These are phyloP conservation scores for Laetiporus sulphureus DNA, from an alignment of 1,284 basidiomycete species.

Conservation along the genomic window DNA sequence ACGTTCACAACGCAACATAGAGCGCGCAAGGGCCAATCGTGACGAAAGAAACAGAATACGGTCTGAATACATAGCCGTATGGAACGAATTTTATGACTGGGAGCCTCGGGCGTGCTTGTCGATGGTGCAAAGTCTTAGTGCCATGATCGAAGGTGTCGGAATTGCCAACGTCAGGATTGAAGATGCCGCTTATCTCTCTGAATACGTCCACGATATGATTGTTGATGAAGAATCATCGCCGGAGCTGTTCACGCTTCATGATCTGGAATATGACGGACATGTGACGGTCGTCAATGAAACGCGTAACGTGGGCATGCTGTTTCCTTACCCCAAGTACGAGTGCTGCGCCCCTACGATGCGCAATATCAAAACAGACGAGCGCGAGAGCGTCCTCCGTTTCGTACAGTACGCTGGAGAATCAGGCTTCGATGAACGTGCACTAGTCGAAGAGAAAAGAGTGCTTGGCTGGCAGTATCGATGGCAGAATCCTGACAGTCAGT, in stretches of 20 bases:
- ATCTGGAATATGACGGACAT: not conserved
- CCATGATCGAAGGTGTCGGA: not conserved
- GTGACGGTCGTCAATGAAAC: not conserved
- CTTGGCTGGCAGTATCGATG: conserved; percentile 32
- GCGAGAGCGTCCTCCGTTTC: conserved; percentile 16
- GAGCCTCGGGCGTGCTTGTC: conserved; percentile 18
- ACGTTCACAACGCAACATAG: not conserved
- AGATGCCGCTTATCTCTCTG: too few species aligned
- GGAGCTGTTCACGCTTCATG: conserved; percentile 1
- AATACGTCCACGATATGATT: too few species aligned
- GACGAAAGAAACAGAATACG: conserved; percentile 1
- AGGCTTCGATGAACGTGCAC: conserved; percentile 18
- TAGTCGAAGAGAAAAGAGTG: conserved; percentile 9
- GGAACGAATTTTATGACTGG: conserved; percentile 32
- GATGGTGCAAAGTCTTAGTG: conserved; percentile 7
- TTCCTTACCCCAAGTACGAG: conserved; percentile 25
- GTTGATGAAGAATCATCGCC: not conserved
- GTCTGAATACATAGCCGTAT: conserved; percentile 23
- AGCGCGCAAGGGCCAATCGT: not conserved
- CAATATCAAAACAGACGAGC: conserved; percentile 13
- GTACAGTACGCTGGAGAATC: conserved; percentile 32
- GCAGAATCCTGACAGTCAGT: conserved; percentile 37
- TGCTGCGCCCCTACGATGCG: conserved; percentile 26
- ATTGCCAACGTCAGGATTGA: not conserved
- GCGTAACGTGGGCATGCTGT: not conserved